A percentile compares a stretch with the other conserved stretches of the same genome.
These are phyloP conservation scores for Zancudomyces culisetae DNA, from an alignment of 371 early-diverging fungal species.

Conservation along the genomic window DNA sequence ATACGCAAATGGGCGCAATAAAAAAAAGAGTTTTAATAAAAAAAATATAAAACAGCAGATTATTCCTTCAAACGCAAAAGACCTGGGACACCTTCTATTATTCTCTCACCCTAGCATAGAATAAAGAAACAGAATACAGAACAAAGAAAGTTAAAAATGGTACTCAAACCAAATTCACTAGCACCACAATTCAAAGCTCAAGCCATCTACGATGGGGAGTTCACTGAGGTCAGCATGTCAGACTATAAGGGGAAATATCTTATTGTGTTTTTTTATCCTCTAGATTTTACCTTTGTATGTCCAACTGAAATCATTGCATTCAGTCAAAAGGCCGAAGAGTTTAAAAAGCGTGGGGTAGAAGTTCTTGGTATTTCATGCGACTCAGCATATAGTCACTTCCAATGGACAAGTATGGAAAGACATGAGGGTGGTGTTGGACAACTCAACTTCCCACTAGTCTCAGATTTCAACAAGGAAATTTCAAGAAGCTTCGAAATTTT, in stretches of 20 bases:
- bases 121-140: no score
- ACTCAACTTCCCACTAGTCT: conserved; percentile 63
- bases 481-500: conserved; percentile 64
- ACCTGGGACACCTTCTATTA: no score
- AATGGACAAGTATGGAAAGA: conserved; percentile 56
- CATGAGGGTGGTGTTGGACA: conserved; percentile 84
- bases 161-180: conserved; percentile 22
- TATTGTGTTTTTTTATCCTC: conserved; percentile 74
- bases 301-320: conserved; percentile 85
- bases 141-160: no score
- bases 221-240: conserved; percentile 51
- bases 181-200: conserved; percentile 53
- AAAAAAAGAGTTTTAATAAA: no score
- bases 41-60: no score
- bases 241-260: conserved; percentile 71
- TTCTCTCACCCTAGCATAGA: no score
- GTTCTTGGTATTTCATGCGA: conserved; percentile 71
- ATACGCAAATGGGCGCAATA: no score
- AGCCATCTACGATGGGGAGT: conserved; percentile 46
- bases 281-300: conserved; percentile 67
- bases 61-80: no score
- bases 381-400: conserved; percentile 36
- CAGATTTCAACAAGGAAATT: conserved; percentile 74
- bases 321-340: conserved; percentile 67
- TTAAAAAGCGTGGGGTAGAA: conserved; percentile 46